Evolutionary conservation across 1,284 basidiomycete species (phyloP).

Genomic region (Ceratobasidium sp.): DNA sequence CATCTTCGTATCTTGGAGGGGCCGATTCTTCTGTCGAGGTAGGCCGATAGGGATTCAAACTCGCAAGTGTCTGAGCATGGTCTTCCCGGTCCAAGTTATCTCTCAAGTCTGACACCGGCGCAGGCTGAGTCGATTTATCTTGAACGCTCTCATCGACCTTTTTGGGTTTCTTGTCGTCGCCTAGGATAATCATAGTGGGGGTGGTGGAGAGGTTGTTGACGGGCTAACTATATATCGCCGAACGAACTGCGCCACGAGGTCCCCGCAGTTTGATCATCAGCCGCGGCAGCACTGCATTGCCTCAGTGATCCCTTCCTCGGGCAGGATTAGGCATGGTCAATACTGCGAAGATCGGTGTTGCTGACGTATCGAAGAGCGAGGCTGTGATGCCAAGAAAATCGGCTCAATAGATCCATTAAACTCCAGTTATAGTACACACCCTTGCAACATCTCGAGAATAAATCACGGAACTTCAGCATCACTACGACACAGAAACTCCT

Average conservation of each 20-base stretch:
- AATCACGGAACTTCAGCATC: background rate
- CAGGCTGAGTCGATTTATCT: background rate
- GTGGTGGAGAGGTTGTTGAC: too few relatives aligned
- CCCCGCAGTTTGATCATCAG: background rate
- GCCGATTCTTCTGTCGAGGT: background rate
- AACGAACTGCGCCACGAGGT: background rate
- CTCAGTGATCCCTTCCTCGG: background rate
- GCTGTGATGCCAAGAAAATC: background rate
- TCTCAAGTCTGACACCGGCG: background rate
- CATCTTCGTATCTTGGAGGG: slow-evolving; percentile 38
- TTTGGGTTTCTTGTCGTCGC: slow-evolving; percentile 9
- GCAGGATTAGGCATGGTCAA: background rate
- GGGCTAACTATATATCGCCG: background rate
- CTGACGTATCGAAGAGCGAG: background rate
- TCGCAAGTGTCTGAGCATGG: background rate
- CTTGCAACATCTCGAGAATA: background rate
- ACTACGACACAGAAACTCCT: background rate
- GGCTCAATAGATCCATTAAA: background rate
- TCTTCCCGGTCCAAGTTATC: background rate
- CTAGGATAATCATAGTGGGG: slow-evolving; percentile 40
- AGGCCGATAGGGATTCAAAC: background rate
- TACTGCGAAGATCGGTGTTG: background rate
- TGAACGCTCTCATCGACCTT: background rate
- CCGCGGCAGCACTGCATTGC: slow-evolving; percentile 19
- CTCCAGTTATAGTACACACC: background rate